These are phyloP conservation scores for Canavalia gladiata DNA, from an alignment of 306 rosid species.

Conservation along the genomic window DNA sequence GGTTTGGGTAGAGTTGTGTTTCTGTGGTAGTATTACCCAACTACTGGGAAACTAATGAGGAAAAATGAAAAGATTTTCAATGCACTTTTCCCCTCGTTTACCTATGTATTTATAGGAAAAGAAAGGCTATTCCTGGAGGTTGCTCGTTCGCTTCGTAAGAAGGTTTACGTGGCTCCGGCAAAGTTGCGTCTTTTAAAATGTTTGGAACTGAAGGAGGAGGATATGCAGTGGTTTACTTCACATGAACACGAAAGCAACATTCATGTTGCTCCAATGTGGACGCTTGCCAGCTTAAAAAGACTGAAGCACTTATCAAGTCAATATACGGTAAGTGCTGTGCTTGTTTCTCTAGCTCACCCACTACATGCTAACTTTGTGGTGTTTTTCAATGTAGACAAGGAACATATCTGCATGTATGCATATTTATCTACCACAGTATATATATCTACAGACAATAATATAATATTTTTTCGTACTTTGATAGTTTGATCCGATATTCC, in stretches of 20 bases:
- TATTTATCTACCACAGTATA: neutral
- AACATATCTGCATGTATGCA: conserved; percentile 20
- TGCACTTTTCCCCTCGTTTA: neutral
- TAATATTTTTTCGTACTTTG: neutral
- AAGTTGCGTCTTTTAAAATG: conserved; percentile 83
- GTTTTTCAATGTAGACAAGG: conserved; percentile 26
- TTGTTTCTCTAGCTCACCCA: conserved; percentile 7
- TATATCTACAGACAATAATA: neutral
- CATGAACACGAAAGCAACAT: conserved; percentile 92
- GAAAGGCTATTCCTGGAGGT: conserved; percentile 94
- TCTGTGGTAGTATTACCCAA: conserved; percentile 17
- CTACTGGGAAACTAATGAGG: conserved; percentile 12
- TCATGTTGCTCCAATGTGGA: conserved; percentile 97
- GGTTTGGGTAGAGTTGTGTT: conserved; percentile 29
- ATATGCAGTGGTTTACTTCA: conserved; percentile 87
- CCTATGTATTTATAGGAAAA: conserved; percentile 67
- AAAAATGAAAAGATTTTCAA: neutral
- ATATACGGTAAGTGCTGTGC: conserved; percentile 64
- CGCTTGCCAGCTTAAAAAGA: conserved; percentile 92
- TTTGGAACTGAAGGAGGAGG: conserved; percentile 77
- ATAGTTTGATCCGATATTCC: conserved; percentile 20
- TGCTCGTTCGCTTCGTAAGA: conserved; percentile 85
- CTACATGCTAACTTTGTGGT: neutral
- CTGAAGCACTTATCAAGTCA: conserved; percentile 84
- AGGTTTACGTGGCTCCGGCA: conserved; percentile 81